phyloP scores from a whole-genome alignment of 371 early-diverging fungal species.

The Saksenaea oblongispora region DNA sequence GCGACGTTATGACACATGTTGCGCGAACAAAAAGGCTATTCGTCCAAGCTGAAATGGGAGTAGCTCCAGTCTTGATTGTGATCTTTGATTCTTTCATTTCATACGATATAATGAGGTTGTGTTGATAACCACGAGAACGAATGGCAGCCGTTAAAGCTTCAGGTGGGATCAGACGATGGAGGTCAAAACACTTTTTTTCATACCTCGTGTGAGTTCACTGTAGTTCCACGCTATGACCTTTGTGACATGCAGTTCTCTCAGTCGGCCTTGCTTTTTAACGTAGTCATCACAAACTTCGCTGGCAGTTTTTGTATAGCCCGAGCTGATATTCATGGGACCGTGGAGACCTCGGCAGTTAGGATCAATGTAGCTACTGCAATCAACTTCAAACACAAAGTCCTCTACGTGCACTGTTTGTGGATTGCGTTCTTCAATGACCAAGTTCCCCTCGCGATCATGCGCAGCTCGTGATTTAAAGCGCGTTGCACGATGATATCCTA shows the following conservation, averaged over 20 bases:
- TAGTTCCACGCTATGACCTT: constrained; percentile 49
- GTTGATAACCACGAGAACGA: constrained; percentile 34
- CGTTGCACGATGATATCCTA: neutral
- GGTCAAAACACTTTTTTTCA: neutral
- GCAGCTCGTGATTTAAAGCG: neutral
- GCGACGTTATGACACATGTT: constrained; percentile 34
- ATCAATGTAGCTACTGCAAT: constrained; percentile 29
- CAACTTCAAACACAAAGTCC: constrained; percentile 38
- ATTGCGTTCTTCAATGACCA: constrained; percentile 17
- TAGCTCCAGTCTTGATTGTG: constrained; percentile 27
- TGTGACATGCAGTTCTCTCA: constrained; percentile 42
- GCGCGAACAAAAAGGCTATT: constrained; percentile 25
- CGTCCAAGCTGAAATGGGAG: constrained; percentile 19
- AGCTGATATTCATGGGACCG: constrained; percentile 31
- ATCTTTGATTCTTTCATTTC: constrained; percentile 33
- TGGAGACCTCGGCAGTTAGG: constrained; percentile 27
- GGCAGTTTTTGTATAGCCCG: constrained; percentile 26
- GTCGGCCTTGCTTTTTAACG: constrained; percentile 23
- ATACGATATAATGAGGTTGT: constrained; percentile 36
- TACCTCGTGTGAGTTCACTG: constrained; percentile 34
- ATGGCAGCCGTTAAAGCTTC: constrained; percentile 43
- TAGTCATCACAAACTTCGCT: constrained; percentile 45
- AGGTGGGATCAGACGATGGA: neutral
- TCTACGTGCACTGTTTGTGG: constrained; percentile 28
- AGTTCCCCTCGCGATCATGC: constrained; percentile 39